Evolutionary conservation across 1,284 basidiomycete species (phyloP).

Genomic region (Mycena sp.): DNA sequence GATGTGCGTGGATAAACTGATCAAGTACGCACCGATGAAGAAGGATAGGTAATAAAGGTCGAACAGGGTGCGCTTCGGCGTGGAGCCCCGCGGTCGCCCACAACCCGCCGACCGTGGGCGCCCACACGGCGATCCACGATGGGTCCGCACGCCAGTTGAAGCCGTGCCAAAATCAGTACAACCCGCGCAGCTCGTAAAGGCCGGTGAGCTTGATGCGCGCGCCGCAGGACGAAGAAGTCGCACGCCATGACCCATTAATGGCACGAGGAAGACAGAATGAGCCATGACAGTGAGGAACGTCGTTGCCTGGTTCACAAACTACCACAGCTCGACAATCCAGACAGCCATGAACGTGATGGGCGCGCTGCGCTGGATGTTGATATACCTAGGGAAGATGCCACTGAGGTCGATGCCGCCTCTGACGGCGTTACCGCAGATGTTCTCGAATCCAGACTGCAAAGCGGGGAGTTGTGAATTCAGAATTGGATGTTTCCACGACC

Average conservation of each 20-base stretch:
- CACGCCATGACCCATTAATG: conserved; percentile 29
- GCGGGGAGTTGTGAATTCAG: background rate
- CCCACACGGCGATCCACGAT: conserved; percentile 29
- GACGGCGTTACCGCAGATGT: conserved; percentile 33
- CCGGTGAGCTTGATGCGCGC: conserved; percentile 10
- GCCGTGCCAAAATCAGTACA: conserved; percentile 29
- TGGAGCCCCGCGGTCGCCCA: conserved; percentile 1
- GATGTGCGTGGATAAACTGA: no score
- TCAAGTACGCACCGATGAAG: conserved; percentile 3
- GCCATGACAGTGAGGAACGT: conserved; percentile 34
- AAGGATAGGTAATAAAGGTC: background rate
- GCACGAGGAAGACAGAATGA: conserved; percentile 35
- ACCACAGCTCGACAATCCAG: conserved; percentile 33
- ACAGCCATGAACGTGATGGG: no score
- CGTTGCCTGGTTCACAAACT: conserved; percentile 30
- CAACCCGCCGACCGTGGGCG: conserved; percentile 23
- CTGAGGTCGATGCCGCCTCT: no score
- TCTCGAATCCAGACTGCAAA: conserved; percentile 25
- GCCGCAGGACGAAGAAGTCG: conserved; percentile 23
- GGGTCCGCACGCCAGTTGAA: no score
- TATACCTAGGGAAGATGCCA: no score
- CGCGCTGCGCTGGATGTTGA: no score
- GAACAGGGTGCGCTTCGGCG: background rate
- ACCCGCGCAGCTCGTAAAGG: conserved; percentile 19
- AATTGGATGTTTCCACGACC: no score